Evolutionary conservation across 192 early-diverging fungal genomes (phyloP).

Genomic region (Dissophora globulifera): DNA sequence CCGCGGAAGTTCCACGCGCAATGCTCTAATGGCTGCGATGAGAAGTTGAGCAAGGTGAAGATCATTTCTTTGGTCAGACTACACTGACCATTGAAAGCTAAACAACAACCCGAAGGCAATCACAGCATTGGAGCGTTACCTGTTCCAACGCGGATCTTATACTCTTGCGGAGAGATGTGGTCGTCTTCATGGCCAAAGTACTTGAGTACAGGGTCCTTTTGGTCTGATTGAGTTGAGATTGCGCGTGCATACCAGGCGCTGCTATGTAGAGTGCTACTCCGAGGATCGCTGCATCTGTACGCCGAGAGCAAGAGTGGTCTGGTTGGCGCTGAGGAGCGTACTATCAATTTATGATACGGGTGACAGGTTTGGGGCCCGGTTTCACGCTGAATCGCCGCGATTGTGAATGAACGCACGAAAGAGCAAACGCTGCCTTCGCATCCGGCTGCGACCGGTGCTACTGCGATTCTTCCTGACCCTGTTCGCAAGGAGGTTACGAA

Average conservation of each 20-base stretch:
- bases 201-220: constrained; percentile 8
- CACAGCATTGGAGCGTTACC: constrained; percentile 2
- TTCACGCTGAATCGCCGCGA: background rate
- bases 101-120: background rate
- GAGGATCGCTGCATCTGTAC: background rate
- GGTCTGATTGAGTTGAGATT: constrained; percentile 7
- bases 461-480: background rate
- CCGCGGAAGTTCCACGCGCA: constrained; percentile 60
- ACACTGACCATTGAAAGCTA: background rate
- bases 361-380: background rate
- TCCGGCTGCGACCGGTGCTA: background rate
- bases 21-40: constrained; percentile 58
- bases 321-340: background rate
- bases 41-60: background rate
- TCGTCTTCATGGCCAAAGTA: constrained; percentile 19
- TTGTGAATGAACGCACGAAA: background rate
- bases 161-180: constrained; percentile 21
- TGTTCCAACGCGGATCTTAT: constrained; percentile 38
- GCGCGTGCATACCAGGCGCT: background rate
- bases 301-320: background rate
- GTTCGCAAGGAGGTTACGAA: background rate
- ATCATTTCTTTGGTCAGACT: background rate
- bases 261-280: background rate
- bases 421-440: background rate
- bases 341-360: background rate